Base-by-base conservation (phyloP, 805 yeast genomes). In the Candida montana region DNA sequence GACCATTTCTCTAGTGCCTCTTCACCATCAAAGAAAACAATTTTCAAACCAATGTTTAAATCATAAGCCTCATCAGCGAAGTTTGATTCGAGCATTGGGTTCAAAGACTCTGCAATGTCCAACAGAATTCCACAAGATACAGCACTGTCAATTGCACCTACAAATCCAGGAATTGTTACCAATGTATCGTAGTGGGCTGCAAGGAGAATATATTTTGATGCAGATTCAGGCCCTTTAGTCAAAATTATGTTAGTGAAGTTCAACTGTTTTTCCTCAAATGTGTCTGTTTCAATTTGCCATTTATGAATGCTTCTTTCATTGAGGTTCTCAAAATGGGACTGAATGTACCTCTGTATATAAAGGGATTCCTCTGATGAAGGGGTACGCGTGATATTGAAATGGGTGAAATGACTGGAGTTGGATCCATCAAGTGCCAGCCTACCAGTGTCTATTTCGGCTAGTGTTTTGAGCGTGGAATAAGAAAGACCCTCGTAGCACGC, bases 81-180 rank as follows among this genome's bases (percentile, higher is more conserved):
- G 46, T 57, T 19, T 41, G 31, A 2, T 49, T 56, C 44, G 10
- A 46, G n/a, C 18, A 48, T 8, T 17, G 41, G 33, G 15, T 43
- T 35, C 6, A 56, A 21, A 1, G 40, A 11, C 35, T 61, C 54
- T 6, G 79, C 72, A 2, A 71, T 49, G 46, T 72, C 72, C 45
- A 77, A 46, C 31, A 77, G 49, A 17, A 78, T 58, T 0, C 75
- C 77, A 53, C 81, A 75, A 1, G 83, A 74, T 1, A 70, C 76
- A 3, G 80, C 81, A 41, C 79, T 72, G 51, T 78, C 83, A 23
- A 67, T 72, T 1, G 81, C 83, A 7, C 83, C 83, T 26, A 76
- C 58, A 42, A 78, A 77, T 6, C 80, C 81, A n/a, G 58, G 61
- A 2, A 81, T 80, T 7, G 54, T 53, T 9, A 60, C 40, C 32